Conservation (phyloP, 2,329 filamentous ascomycete genomes). For the Aspergillus sp. region DNA sequence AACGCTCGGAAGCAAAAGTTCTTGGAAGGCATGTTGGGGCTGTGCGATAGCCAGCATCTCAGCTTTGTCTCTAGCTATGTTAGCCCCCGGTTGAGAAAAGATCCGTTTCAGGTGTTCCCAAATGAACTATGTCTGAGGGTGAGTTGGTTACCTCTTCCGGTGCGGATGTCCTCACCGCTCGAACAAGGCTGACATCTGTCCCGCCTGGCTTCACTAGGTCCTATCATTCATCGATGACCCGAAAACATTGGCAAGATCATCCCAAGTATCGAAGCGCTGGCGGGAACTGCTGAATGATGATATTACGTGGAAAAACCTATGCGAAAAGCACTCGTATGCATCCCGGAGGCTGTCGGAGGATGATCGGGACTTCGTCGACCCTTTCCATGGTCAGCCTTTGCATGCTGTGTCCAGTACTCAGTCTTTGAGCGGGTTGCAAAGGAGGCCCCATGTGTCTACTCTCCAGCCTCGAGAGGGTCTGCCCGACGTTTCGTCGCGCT, state of each 20-base stretch:
- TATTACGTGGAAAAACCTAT: slow-evolving; percentile 97
- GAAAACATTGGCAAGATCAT: slow-evolving; percentile 86
- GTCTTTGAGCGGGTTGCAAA: slow-evolving; percentile 26
- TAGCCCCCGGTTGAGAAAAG: slow-evolving; percentile 89
- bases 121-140: slow-evolving; percentile 90
- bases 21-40: slow-evolving; percentile 83
- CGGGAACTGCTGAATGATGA: slow-evolving; percentile 91
- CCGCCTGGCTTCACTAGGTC: slow-evolving; percentile 58
- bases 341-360: slow-evolving; percentile 64
- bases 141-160: slow-evolving; percentile 37
- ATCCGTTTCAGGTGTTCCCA: slow-evolving; percentile 88
- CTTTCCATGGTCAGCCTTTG: slow-evolving; percentile 33
- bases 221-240: slow-evolving; percentile 97
- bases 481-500: slow-evolving; percentile 49
- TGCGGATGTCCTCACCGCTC: not conserved
- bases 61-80: slow-evolving; percentile 97
- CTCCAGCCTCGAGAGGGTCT: slow-evolving; percentile 49
- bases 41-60: slow-evolving; percentile 92
- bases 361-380: slow-evolving; percentile 39
- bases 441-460: slow-evolving; percentile 29
- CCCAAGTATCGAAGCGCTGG: slow-evolving; percentile 95
- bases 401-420: slow-evolving; percentile 25
- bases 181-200: slow-evolving; percentile 15
- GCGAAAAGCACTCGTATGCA: slow-evolving; percentile 93
- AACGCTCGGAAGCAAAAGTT: slow-evolving; percentile 76